A percentile compares a stretch with the other conserved stretches of the same genome.
Conservation (phyloP, 352 stramenopile species). For the Globisporangium yorkense region DNA sequence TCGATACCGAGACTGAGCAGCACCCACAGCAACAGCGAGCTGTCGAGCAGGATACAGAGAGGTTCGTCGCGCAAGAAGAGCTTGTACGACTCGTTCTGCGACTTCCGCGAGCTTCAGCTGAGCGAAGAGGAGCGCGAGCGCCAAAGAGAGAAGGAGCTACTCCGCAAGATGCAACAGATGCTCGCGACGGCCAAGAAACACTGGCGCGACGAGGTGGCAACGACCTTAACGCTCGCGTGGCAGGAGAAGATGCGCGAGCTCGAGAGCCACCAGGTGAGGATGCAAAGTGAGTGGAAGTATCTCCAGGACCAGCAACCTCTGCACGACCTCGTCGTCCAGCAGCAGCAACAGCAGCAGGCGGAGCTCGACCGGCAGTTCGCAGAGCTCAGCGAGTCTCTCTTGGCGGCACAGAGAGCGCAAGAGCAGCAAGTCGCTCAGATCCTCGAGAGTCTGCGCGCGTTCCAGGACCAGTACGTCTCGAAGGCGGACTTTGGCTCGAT, state of each 20-base stretch:
- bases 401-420: constrained; percentile 20
- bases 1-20: neutral
- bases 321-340: neutral
- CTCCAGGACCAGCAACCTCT: constrained; percentile 19
- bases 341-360: constrained; percentile 23
- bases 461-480: constrained; percentile 21
- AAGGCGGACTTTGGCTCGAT: constrained; percentile 22
- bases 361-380: constrained; percentile 20
- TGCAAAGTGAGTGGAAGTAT: constrained; percentile 12
- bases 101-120: constrained; percentile 38
- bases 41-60: neutral
- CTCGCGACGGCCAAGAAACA: constrained; percentile 20
- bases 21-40: neutral
- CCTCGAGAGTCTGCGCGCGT: constrained; percentile 10
- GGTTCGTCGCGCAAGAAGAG: constrained; percentile 17
- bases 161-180: constrained; percentile 37
- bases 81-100: constrained; percentile 40
- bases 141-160: constrained; percentile 24
- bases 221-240: neutral
- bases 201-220: constrained; percentile 3
- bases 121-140: constrained; percentile 28
- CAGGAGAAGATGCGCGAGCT: constrained; percentile 8
- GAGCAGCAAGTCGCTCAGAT: constrained; percentile 21
- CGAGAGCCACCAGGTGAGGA: constrained; percentile 10
- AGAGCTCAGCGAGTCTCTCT: constrained; percentile 15